A percentile compares a stretch with the other conserved stretches of the same genome.
Evolutionary conservation across 495 filamentous ascomycete species (phyloP).

Genomic region (Pyrenula aspistea): DNA sequence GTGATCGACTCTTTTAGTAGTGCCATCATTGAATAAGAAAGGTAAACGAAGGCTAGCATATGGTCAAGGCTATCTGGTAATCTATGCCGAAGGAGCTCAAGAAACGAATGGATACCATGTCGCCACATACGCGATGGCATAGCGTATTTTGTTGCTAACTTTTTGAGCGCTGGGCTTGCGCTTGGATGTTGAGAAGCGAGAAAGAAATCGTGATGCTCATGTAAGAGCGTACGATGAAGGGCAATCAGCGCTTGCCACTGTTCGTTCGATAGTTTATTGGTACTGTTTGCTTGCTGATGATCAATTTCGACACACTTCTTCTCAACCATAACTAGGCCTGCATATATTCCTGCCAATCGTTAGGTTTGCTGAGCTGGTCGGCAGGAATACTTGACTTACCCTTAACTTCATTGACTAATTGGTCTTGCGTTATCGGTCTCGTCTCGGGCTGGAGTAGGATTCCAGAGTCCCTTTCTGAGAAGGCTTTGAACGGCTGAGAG

Average conservation of each 20-base stretch:
- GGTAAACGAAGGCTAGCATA: conserved; percentile 72
- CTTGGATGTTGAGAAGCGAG: conserved; percentile 65
- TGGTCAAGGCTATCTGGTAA: conserved; percentile 62
- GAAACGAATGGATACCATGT: conserved; percentile 67
- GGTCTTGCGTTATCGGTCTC: conserved; percentile 60
- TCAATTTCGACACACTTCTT: conserved; percentile 66
- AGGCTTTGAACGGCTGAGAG: background rate
- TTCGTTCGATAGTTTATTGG: conserved; percentile 38
- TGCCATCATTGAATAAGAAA: conserved; percentile 74
- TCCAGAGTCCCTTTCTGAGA: conserved; percentile 26
- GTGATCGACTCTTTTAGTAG: conserved; percentile 66
- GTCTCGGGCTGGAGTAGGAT: conserved; percentile 48
- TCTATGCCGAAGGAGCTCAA: conserved; percentile 59
- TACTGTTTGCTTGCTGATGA: conserved; percentile 36
- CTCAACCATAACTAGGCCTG: conserved; percentile 67
- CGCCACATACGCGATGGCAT: conserved; percentile 84
- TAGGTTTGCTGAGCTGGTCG: too few species aligned
- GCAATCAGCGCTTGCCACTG: conserved; percentile 67
- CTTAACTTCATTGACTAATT: conserved; percentile 58
- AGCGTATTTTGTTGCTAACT: conserved; percentile 54
- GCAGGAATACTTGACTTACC: background rate
- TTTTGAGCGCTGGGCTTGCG: conserved; percentile 42
- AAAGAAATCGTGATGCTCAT: conserved; percentile 77
- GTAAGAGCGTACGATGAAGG: conserved; percentile 57
- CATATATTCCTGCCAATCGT: conserved; percentile 60